phyloP scores from a whole-genome alignment of 1,284 basidiomycete species.

The Fomitopsis schrenkii region DNA sequence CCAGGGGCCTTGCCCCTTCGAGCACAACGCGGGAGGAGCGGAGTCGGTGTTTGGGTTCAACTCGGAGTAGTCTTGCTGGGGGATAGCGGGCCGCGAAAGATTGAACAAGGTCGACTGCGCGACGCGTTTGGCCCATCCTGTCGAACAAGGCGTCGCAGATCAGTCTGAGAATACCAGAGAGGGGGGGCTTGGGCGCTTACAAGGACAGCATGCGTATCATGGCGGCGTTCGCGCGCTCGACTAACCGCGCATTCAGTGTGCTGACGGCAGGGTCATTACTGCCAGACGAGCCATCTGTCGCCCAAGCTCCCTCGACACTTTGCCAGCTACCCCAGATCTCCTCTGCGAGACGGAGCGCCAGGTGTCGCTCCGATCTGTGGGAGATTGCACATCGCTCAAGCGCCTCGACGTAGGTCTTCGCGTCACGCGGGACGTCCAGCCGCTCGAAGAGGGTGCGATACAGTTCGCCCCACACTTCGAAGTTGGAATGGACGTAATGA shows the following conservation, averaged over 20 bases:
- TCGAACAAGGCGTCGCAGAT: not conserved
- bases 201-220: conserved; percentile 58
- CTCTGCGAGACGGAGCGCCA: conserved; percentile 46
- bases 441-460: conserved; percentile 47
- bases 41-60: conserved; percentile 37
- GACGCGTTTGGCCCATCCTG: conserved; percentile 49
- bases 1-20: conserved; percentile 49
- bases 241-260: conserved; percentile 39
- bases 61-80: conserved; percentile 37
- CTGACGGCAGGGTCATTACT: conserved; percentile 14
- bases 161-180: conserved; percentile 1
- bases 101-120: conserved; percentile 49
- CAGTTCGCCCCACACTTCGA: conserved; percentile 43
- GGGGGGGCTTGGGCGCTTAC: conserved; percentile 37
- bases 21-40: conserved; percentile 55
- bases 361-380: conserved; percentile 40
- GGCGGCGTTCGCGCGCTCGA: conserved; percentile 64
- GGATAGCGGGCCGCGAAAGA: conserved; percentile 59
- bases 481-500: conserved; percentile 58
- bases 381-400: conserved; percentile 62
- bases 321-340: conserved; percentile 60
- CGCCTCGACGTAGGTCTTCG: conserved; percentile 58
- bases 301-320: conserved; percentile 34
- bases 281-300: conserved; percentile 10
- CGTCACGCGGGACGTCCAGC: conserved; percentile 42